Evolutionary conservation across 2,329 filamentous ascomycete species (phyloP).

Genomic region (Pseudodiploospora longispora): DNA sequence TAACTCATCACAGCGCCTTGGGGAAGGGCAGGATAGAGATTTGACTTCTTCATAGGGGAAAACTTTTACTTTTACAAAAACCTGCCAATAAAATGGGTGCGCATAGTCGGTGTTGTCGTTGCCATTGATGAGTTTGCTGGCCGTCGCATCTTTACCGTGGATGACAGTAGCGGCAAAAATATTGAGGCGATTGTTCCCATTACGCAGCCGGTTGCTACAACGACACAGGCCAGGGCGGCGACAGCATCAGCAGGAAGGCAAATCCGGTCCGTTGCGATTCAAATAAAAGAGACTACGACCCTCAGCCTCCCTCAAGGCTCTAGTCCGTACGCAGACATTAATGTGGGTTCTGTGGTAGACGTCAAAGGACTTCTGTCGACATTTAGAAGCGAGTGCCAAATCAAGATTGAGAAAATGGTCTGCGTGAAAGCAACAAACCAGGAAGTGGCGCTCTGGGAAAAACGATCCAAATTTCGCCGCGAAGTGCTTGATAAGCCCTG

Average conservation of each 20-base stretch:
- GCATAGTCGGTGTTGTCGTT: conserved; percentile 62
- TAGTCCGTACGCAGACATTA: conserved; percentile 24
- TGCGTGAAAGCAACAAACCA: conserved; percentile 42
- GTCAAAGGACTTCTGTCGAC: conserved; percentile 44
- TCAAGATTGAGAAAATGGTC: conserved; percentile 44
- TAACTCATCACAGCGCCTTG: conserved; percentile 17
- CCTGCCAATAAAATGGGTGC: conserved; percentile 69
- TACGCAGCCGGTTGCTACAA: neutral
- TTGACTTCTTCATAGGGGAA: conserved; percentile 29
- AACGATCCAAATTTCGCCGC: conserved; percentile 39
- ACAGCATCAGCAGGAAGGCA: neutral
- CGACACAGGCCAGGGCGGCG: neutral
- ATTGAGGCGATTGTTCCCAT: conserved; percentile 35
- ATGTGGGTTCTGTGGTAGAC: conserved; percentile 48
- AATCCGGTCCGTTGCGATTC: neutral
- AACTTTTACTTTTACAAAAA: conserved; percentile 61
- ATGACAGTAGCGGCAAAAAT: conserved; percentile 55
- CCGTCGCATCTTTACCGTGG: conserved; percentile 48
- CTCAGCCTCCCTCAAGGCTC: conserved; percentile 2
- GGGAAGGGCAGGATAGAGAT: neutral
- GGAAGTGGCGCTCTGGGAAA: conserved; percentile 53
- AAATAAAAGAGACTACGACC: conserved; percentile 5
- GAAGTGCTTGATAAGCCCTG: conserved; percentile 46
- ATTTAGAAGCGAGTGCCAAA: conserved; percentile 42
- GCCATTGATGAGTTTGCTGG: conserved; percentile 44